Evolutionary conservation across 192 early-diverging fungal genomes (phyloP), one percentile per base, ranked within the genome.

Genomic region (Helicostylum pulchrum): DNA sequence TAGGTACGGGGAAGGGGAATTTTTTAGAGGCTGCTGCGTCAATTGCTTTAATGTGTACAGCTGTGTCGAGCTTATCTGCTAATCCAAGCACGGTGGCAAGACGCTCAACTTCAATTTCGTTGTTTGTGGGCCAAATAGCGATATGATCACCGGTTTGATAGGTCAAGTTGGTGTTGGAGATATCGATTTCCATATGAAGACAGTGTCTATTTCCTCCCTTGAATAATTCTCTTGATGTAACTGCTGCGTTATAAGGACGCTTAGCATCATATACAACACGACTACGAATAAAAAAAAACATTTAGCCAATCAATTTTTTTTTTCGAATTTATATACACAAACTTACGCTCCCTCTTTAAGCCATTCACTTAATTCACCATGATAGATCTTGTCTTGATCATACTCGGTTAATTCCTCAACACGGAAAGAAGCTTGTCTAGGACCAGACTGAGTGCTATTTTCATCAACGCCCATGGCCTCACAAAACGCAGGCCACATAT

Each of bases 81-180:
- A 95, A 66, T 15, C 82, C 74, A 36, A 93, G 81, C 6, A 86
- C 79, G 12, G 71, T 53, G 45, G 90, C 87, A 44, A 92, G 74
- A 43, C 80, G 74, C 10, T 83, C 58, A 7, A 96, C 90, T 52
- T 94, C 86, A 39, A 78, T 80, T 21, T 89, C 88, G n/a, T 89
- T 78, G 76, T 98, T 99, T 19, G 83, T 80, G 0, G 95, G 89
- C 82, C 88, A 97, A 21, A 99, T 82, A 20, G 94, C 97, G 57
- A 95, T 82, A 70, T 99, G 97, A 71, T 99, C 97, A 58, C 97
- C 97, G 11, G 92, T 79, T 64, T 92, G 86, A 75, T 99, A 98
- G 15, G 77, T 82, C 74, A 98, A 75, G 19, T 90, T 88, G 11
- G 87, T 90, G 42, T 84, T 92, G 21, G 77, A 62, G 53, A 98